Evolutionary conservation across 306 rosid species (phyloP).

Genomic region (Quercus suber): DNA sequence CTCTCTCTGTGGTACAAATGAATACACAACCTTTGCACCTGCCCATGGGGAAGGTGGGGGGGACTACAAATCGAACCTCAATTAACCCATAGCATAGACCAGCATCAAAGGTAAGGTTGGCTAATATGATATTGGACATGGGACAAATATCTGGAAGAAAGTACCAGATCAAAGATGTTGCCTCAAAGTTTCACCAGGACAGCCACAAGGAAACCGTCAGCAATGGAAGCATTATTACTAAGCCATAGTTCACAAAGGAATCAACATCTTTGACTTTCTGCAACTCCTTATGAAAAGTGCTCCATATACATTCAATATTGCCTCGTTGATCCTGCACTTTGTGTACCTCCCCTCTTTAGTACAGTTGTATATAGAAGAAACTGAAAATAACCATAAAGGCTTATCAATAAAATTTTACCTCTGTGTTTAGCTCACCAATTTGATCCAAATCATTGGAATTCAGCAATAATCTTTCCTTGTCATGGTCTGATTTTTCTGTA

Average conservation of each 20-base stretch:
- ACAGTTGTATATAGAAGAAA: slow-evolving; percentile 3
- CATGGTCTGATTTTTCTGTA: slow-evolving; percentile 28
- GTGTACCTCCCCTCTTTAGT: slow-evolving; percentile 24
- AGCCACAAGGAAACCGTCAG: slow-evolving; percentile 59
- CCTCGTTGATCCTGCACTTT: slow-evolving; percentile 47
- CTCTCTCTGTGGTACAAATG: no score
- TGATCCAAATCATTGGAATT: slow-evolving; percentile 37
- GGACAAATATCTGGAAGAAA: background rate
- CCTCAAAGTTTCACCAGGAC: slow-evolving; percentile 30
- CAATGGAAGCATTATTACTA: slow-evolving; percentile 59
- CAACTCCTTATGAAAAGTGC: slow-evolving; percentile 32
- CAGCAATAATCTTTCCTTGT: slow-evolving; percentile 29
- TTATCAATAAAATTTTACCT: slow-evolving; percentile 37
- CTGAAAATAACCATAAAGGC: background rate
- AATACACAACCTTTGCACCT: no score
- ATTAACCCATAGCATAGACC: background rate
- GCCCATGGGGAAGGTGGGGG: no score
- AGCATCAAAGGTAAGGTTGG: background rate
- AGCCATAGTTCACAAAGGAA: slow-evolving; percentile 62
- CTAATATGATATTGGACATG: background rate
- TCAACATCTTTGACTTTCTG: slow-evolving; percentile 48
- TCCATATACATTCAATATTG: slow-evolving; percentile 40
- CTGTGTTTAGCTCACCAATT: slow-evolving; percentile 17
- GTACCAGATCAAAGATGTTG: background rate
- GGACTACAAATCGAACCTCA: no score